Percentiles rank a stretch among this genome's conserved stretches.
Evolutionary conservation across 495 filamentous ascomycete species (phyloP).

Genomic region (Penicillium angulare): DNA sequence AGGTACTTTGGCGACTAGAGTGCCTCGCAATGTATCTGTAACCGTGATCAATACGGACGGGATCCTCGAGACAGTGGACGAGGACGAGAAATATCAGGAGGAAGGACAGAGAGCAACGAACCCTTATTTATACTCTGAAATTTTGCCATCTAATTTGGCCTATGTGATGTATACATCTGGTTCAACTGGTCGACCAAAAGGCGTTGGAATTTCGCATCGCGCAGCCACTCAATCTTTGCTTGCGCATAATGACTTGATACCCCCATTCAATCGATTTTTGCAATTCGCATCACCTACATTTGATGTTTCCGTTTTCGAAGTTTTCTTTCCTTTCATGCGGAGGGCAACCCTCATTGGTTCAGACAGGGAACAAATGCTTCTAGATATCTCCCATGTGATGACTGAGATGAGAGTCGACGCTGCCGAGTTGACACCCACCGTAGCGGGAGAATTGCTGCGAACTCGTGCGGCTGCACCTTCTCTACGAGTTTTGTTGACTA

Average conservation of each 20-base stretch:
- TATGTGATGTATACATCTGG: constrained; percentile 94
- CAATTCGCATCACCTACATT: constrained; percentile 88
- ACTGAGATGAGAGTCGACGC: constrained; percentile 67
- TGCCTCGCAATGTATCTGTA: constrained; percentile 15
- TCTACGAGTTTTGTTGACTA: constrained; percentile 68
- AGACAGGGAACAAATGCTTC: constrained; percentile 60
- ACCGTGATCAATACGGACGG: constrained; percentile 32
- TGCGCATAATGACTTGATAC: constrained; percentile 73
- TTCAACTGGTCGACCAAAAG: constrained; percentile 86
- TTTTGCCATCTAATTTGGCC: constrained; percentile 51
- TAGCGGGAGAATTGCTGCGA: constrained; percentile 65
- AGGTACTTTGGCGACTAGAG: constrained; percentile 20
- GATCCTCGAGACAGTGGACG: constrained; percentile 2
- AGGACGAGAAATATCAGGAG: neutral
- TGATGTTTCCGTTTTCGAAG: constrained; percentile 86
- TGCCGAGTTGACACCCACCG: constrained; percentile 80
- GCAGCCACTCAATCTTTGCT: constrained; percentile 75
- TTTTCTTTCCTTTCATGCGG: constrained; percentile 76
- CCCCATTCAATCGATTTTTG: constrained; percentile 69
- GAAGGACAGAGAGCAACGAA: too few species aligned
- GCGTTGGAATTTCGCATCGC: constrained; percentile 72
- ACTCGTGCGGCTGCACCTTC: constrained; percentile 58
- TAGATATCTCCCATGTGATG: constrained; percentile 66
- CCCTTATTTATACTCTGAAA: too few species aligned
- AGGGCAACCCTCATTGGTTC: constrained; percentile 70